Base-by-base conservation (phyloP, 805 yeast species). In the Clavispora vitiphila region DNA sequence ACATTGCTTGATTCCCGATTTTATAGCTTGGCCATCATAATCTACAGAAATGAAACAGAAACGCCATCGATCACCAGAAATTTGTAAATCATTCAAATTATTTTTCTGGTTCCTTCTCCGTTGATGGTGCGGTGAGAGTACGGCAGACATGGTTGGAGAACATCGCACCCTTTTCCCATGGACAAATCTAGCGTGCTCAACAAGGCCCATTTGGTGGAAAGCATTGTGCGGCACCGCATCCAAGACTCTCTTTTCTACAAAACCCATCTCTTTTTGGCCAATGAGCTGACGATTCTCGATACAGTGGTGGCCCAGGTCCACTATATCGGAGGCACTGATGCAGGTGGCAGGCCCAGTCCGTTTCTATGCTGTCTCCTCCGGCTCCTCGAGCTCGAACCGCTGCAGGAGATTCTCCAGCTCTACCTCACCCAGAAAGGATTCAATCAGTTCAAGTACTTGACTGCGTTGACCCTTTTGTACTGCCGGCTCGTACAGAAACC, bases 311-410 rank as follows among this genome's bases (percentile, higher is more conserved):
- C 55, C 11, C 62, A 67, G 9, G 69, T 69, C 19, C 47, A 70
- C 8, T 67, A 68, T 38, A 60, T 86, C 4, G 91, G 87, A 0
- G 82, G 85, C 0, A 63, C 75, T n/a, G 76, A 74, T 38, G 64
- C 71, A 12, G 66, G 64, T 18, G 78, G 79, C 24, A 62, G 78
- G 46, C 93, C 95, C 0, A 69, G 84, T 14, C 82, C 81, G 11
- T 88, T 87, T 51, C 57, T 86, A n/a, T 81, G 95, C 55, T 70
- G 95, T 35, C 60, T 88, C 25, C 77, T 87, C 54, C 80, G 91
- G 48, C 58, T 91, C 43, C 68, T 90, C 4, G 95, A 91, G 59
- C 61, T 93, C 14, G 78, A 78, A 47, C 97, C 97, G 0, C 53
- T 72, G 1, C 53, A 56, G 9, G 85, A 78, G 4, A 77, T 86